These are phyloP conservation scores for Cystobasidium pallidum DNA, from an alignment of 1,284 basidiomycete species.

Conservation along the genomic window DNA sequence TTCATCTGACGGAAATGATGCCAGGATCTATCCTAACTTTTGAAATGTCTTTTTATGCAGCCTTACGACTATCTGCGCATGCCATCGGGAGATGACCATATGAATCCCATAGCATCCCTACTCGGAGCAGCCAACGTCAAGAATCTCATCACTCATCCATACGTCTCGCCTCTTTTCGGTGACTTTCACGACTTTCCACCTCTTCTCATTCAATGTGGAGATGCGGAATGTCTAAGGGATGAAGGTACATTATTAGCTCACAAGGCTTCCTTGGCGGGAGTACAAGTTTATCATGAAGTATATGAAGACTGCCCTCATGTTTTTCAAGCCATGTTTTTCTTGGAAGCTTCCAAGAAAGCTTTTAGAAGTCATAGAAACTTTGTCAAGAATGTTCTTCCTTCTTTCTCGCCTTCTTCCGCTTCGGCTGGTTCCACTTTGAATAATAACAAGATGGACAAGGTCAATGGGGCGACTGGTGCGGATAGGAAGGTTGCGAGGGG, in stretches of 20 bases:
- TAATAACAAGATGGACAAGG: too few species aligned
- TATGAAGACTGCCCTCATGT: conserved; percentile 81
- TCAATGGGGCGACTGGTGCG: neutral
- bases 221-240: conserved; percentile 89
- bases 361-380: conserved; percentile 77
- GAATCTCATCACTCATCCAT: conserved; percentile 89
- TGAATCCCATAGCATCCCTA: conserved; percentile 91
- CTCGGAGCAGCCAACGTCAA: conserved; percentile 79
- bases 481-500: neutral
- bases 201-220: conserved; percentile 88
- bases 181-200: conserved; percentile 85
- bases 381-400: conserved; percentile 57
- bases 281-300: conserved; percentile 84
- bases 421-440: neutral
- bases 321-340: conserved; percentile 85
- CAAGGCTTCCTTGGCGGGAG: conserved; percentile 86
- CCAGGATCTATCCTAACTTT: conserved; percentile 72
- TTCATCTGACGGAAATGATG: too few species aligned
- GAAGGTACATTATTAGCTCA: conserved; percentile 91
- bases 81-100: conserved; percentile 65
- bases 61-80: conserved; percentile 58
- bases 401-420: neutral
- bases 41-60: conserved; percentile 9
- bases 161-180: conserved; percentile 94
- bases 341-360: conserved; percentile 71